These are phyloP conservation scores for Bruguiera sexangula DNA, from an alignment of 345 rosid species.

Conservation along the genomic window DNA sequence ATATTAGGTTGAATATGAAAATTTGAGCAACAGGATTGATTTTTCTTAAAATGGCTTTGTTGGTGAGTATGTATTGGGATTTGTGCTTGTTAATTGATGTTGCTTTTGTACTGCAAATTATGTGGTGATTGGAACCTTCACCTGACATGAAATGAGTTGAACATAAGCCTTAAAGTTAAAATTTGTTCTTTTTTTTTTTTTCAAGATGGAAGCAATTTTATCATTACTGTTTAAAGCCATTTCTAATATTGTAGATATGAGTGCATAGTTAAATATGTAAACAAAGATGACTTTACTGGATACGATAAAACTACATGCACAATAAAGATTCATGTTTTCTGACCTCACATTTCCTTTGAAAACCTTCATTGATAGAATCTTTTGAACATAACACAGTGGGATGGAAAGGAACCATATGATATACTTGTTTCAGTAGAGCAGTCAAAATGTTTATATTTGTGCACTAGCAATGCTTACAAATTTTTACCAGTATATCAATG, in stretches of 20 bases:
- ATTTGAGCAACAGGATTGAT: not conserved
- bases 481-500: no score
- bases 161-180: no score
- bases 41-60: not conserved
- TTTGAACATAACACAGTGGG: not conserved
- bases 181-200: no score
- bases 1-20: conserved; percentile 1
- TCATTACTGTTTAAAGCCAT: no score
- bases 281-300: no score
- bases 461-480: no score
- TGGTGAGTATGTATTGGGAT: not conserved
- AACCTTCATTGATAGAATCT: not conserved
- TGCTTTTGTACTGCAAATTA: not conserved
- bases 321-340: not conserved
- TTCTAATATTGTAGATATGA: no score
- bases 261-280: no score
- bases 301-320: no score
- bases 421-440: not conserved
- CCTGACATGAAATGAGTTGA: no score
- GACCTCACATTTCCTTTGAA: not conserved
- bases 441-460: no score
- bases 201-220: no score
- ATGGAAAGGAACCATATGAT: not conserved
- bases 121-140: not conserved
- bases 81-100: not conserved